These are phyloP conservation scores for Penicillium macrosclerotiorum DNA, from an alignment of 495 filamentous ascomycete genomes.

Conservation along the genomic window DNA sequence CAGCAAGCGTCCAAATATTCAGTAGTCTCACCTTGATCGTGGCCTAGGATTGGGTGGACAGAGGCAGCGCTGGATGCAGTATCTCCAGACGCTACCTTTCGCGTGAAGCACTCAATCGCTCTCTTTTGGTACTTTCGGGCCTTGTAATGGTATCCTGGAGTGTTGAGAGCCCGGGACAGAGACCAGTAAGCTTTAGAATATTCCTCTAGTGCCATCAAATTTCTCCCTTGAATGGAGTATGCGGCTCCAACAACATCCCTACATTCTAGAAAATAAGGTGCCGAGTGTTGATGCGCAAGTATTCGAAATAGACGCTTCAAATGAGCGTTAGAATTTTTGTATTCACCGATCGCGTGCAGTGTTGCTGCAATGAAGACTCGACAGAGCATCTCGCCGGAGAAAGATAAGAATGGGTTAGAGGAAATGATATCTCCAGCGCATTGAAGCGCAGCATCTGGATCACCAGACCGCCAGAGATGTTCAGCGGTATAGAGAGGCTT, in stretches of 20 bases:
- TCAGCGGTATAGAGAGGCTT: slow-evolving; percentile 10
- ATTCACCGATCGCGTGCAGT: slow-evolving; percentile 3
- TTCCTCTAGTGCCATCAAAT: slow-evolving; percentile 10
- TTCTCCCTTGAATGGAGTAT: slow-evolving; percentile 15
- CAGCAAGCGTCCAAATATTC: not conserved
- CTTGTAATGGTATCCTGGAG: slow-evolving; percentile 15
- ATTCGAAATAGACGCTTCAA: slow-evolving; percentile 6
- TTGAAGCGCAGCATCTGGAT: slow-evolving; percentile 8
- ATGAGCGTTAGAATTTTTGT: slow-evolving; percentile 8
- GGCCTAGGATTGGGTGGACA: slow-evolving; percentile 7
- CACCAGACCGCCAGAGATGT: slow-evolving; percentile 11
- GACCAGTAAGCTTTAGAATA: slow-evolving; percentile 16
- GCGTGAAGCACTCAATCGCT: slow-evolving; percentile 8
- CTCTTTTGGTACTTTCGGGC: slow-evolving; percentile 13
- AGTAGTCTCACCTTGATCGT: not conserved
- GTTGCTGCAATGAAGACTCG: slow-evolving; percentile 16
- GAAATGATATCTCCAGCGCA: slow-evolving; percentile 1
- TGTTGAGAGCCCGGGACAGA: slow-evolving; percentile 10
- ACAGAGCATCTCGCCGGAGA: slow-evolving; percentile 10
- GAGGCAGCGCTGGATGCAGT: slow-evolving; percentile 1
- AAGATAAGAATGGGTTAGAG: slow-evolving; percentile 1
- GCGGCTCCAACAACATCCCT: slow-evolving; percentile 11
- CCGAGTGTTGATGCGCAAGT: not conserved
- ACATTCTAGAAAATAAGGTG: not conserved
- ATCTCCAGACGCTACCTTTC: slow-evolving; percentile 1